A percentile compares a stretch with the other conserved stretches of the same genome.
These are phyloP conservation scores for Ustilago hordei DNA, from an alignment of 1,284 basidiomycete species.

Conservation along the genomic window DNA sequence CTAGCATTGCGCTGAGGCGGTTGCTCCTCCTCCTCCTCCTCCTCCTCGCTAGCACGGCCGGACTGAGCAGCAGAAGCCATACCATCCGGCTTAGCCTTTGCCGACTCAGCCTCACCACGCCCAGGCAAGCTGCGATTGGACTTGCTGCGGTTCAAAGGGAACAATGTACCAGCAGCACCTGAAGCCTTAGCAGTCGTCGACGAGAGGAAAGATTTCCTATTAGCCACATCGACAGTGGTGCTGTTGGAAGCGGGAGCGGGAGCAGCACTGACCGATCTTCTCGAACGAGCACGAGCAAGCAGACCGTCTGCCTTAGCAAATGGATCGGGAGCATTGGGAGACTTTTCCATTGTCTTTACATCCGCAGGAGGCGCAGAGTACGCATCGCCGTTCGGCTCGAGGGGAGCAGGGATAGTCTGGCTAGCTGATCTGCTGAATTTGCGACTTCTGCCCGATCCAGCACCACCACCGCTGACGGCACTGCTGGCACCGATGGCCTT, in stretches of 20 bases:
- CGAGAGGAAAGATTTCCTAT: constrained; percentile 22
- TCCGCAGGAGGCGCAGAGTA: neutral
- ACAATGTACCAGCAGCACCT: constrained; percentile 29
- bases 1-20: constrained; percentile 18
- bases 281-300: constrained; percentile 38
- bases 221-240: constrained; percentile 1
- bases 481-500: constrained; percentile 22
- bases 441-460: constrained; percentile 19
- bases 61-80: constrained; percentile 15
- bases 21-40: constrained; percentile 16
- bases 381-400: constrained; percentile 1
- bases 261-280: constrained; percentile 14
- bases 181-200: constrained; percentile 36
- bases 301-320: constrained; percentile 38
- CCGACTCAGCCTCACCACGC: constrained; percentile 6
- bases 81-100: constrained; percentile 2
- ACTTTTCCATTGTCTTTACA: constrained; percentile 1
- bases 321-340: constrained; percentile 16
- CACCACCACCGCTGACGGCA: neutral
- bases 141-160: constrained; percentile 29
- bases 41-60: constrained; percentile 10
- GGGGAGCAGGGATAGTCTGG: constrained; percentile 10
- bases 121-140: constrained; percentile 32
- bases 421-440: constrained; percentile 29
- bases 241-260: neutral